Evolutionary conservation across 208 protist species (phyloP).

Genomic region (Trichomonas gallinae): DNA sequence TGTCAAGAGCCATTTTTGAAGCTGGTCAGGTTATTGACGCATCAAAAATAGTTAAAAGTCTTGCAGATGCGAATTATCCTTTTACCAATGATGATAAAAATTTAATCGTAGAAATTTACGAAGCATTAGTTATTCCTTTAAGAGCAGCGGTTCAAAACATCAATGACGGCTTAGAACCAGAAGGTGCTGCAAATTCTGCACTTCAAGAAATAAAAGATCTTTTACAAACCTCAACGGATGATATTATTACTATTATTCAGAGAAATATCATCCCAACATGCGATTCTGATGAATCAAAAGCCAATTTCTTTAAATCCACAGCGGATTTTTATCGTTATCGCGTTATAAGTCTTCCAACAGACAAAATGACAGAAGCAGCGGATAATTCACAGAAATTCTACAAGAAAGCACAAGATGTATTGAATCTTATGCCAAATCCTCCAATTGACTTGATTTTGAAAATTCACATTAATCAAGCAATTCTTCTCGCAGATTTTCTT

Average conservation of each 20-base stretch:
- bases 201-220: neutral
- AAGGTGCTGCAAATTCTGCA: neutral
- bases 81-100: neutral
- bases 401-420: neutral
- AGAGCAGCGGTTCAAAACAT: neutral
- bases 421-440: neutral
- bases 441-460: neutral
- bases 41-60: neutral
- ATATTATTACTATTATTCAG: neutral
- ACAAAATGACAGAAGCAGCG: neutral
- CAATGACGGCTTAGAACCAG: neutral
- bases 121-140: neutral
- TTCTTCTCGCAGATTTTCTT: neutral
- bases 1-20: neutral
- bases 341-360: neutral
- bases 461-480: neutral
- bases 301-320: neutral
- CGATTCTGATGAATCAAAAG: neutral
- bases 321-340: neutral
- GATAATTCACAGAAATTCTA: neutral
- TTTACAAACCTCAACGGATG: neutral
- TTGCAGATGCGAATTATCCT: neutral
- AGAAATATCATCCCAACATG: neutral
- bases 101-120: neutral
- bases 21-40: neutral